Evolutionary conservation across 495 filamentous ascomycete genomes (phyloP), one percentile per base, ranked within the genome.

Genomic region (Sphaerosporella brunnea): DNA sequence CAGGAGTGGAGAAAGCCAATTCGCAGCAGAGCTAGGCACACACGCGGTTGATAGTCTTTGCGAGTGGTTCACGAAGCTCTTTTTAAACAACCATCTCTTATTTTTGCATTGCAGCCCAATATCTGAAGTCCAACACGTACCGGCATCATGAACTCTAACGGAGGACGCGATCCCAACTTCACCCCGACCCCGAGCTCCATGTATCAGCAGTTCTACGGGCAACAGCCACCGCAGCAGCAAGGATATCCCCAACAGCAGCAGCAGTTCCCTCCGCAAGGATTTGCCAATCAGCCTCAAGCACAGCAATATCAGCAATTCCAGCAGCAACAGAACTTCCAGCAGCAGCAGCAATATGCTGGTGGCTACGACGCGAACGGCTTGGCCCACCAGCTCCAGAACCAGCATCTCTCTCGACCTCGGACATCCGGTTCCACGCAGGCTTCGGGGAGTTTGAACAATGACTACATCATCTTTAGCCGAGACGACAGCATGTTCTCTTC

Each of bases 381-480:
- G 39, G 84, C 84, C 53, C 84, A 93, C 59, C 90, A 99, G 62
- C 87, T 99, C 62, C 90, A 88, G 28, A 86, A 96, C 64, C 90
- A 99, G 70, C 93, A 96, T 62, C 74, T 96, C 5, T 82, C 80
- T 42, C 75, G 88, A 38, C 82, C 83, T 39, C 75, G 82, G 47
- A 92, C 83, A 4, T 81, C 81, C 37, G 83, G 80, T 36, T 73
- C 75, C 26, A 63, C 70, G 36, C 67, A 71, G 28, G 67, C 65
- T 28, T 83, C 84, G 51, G 73, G 72, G 32, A 72, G 64, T 47
- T 39, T 59, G 15, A 51, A 52, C 30, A 50, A 59, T 26, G 53
- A 78, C 67, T 50, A 73, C 74, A 28, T 78, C 73, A 11, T 73
- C 79, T 69, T 77, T 73, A 43, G 59, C 59, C 41, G 65, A 63